These are phyloP conservation scores for Linum tenue DNA, from an alignment of 345 rosid genomes.

Conservation along the genomic window DNA sequence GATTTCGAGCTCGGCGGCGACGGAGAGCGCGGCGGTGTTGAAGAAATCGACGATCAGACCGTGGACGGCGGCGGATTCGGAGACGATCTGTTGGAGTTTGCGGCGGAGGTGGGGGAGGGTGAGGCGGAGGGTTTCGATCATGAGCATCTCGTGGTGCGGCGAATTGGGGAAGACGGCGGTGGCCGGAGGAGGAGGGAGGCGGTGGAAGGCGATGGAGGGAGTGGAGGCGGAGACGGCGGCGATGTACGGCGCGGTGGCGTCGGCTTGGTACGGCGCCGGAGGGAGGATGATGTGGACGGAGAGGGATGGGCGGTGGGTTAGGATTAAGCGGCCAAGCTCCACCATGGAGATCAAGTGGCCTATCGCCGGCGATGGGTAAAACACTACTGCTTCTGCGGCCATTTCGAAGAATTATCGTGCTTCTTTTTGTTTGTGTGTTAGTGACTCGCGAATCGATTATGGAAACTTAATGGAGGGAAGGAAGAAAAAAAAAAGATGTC, in stretches of 20 bases:
- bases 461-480: no score
- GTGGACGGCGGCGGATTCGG: conserved; percentile 16
- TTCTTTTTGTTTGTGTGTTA: no score
- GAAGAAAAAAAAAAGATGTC: no score
- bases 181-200: conserved; percentile 26
- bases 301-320: conserved; percentile 40
- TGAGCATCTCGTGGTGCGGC: conserved; percentile 23
- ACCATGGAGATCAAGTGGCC: conserved; percentile 70
- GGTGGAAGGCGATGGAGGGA: conserved; percentile 42
- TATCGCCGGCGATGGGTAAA: conserved; percentile 57
- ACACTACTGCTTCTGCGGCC: conserved; percentile 30
- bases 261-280: conserved; percentile 33
- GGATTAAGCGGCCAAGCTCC: conserved; percentile 51
- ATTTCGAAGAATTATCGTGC: no score
- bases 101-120: conserved; percentile 35
- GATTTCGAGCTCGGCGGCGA: conserved; percentile 27
- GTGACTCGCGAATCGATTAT: no score
- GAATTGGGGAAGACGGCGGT: conserved; percentile 14
- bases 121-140: conserved; percentile 21
- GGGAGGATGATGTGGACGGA: conserved; percentile 39
- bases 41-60: conserved; percentile 44
- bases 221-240: conserved; percentile 24
- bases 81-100: conserved; percentile 26
- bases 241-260: conserved; percentile 32
- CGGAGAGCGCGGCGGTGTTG: conserved; percentile 24